These are phyloP conservation scores for Dioscorea dumetorum DNA, from an alignment of 106 monocot genomes.

Conservation along the genomic window DNA sequence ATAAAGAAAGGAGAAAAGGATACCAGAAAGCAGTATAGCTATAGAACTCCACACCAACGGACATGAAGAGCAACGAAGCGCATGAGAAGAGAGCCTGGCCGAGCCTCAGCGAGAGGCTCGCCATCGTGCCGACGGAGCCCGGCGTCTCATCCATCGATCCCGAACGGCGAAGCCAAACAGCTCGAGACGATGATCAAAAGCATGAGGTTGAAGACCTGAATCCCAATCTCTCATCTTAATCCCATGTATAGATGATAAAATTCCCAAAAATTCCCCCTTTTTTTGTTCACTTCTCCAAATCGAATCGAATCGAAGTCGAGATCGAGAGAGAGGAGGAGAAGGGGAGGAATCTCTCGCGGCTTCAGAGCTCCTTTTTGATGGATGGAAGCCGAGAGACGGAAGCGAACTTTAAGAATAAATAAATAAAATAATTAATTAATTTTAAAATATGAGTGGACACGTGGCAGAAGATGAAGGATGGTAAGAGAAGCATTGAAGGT, in stretches of 20 bases:
- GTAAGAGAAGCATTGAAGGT: too few relatives aligned
- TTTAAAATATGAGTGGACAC: too few relatives aligned
- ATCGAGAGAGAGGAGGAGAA: too few relatives aligned
- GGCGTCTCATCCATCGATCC: slow-evolving; percentile 36
- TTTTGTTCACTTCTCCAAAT: too few relatives aligned
- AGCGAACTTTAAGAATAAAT: too few relatives aligned
- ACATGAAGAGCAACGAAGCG: slow-evolving; percentile 53
- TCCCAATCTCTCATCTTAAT: not conserved
- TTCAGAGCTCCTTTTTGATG: too few relatives aligned
- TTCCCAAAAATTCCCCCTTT: too few relatives aligned
- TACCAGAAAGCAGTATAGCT: slow-evolving; percentile 50
- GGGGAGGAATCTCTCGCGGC: too few relatives aligned
- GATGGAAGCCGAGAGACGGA: too few relatives aligned
- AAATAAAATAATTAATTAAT: too few relatives aligned
- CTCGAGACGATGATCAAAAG: not conserved
- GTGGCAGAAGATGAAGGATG: too few relatives aligned
- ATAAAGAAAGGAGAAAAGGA: not conserved
- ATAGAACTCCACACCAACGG: slow-evolving; percentile 58
- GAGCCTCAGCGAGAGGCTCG: slow-evolving; percentile 37
- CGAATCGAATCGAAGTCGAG: too few relatives aligned
- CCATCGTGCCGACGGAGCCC: slow-evolving; percentile 38
- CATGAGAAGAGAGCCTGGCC: slow-evolving; percentile 56
- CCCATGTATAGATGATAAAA: not conserved
- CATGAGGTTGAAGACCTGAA: not conserved
- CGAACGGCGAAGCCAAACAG: not conserved